Evolutionary conservation across 106 monocot species (phyloP), one percentile per base, ranked within the genome.

Genomic region (Triglochin maritima): DNA sequence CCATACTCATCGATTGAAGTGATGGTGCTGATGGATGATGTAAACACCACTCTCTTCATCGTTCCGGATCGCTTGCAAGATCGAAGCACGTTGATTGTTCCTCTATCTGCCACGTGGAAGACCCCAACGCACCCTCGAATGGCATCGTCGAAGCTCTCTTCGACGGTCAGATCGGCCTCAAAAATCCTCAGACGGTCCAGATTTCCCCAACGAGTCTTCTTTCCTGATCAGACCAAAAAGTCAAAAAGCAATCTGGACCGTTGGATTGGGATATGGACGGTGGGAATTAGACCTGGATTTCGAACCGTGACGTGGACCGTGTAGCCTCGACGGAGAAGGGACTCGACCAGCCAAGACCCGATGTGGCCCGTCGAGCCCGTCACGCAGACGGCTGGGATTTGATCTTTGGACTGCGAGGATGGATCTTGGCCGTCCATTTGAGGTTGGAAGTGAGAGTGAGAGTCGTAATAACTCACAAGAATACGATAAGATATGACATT

Each of bases 1-100:
- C 82, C 77, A 2, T 46, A 10, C n/a, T 69, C 60, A 3, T 85
- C 67, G 57, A 65, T 85, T 0, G 74, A 79, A 46, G 85, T 80
- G 72, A 85, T 73, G 49, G 85, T 89, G 51, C 88, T 89, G 42
- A 89, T 78, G 47, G 88, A 89, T 16, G 88, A 89, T 16, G 88
- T 89, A 61, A 89, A 80, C 6, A 89, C 57, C 47, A 89, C 82
- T 53, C 72, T 71, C 51, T 66, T 76, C 5, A 89, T 67, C 1
- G 81, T 58, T 17, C 65, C 70, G 2, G 74, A 47, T 50, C 74
- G 74, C 13, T 43, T 49, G 59, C 82, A 89, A 67, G 85, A 65
- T 60, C 60, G 56, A 9, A 89, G 72, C 47, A 89, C 56, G 58
- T 89, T 89, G 47, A 77, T 54, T 2, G 80, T 78, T 44, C 88